Base-by-base conservation (phyloP, 2,329 filamentous ascomycete genomes). In the Exophiala dermatitidis region DNA sequence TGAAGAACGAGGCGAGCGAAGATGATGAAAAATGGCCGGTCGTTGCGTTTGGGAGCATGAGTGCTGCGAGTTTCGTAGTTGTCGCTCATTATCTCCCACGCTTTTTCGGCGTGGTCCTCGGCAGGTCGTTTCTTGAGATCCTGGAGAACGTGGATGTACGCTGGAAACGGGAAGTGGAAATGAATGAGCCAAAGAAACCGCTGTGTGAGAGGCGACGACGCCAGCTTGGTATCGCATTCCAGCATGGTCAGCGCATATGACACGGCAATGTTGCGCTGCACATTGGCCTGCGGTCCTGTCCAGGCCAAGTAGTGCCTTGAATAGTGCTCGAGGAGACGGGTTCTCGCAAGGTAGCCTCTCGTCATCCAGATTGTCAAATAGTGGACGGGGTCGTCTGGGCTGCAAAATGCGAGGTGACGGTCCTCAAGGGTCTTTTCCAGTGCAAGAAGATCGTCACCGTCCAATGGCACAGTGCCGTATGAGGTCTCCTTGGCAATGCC, bases 281-380 rank as follows among this genome's bases (percentile, higher is more conserved):
- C 46, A 0, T 70, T 68, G 0, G 66, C 67, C 29, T 66, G 64
- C 0, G 59, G 52, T 3, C 42, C 43, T 0, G 61, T 46, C 0
- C 63, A 52, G 1, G 57, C 60, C 0, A 64, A 56, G 29, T 63
- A 60, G 19, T 19, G 19, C 42, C 28, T 66, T 0, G 70, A 67
- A 52, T 77, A 74, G 52, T 77, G 67, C 46, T 80, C 74, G 46
- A 82, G 52, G 0, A 85, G 71, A 1, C 69, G 73, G 43, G 56
- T 66, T 60, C 74, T 80, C 0, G 79, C 74, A 2, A 84, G 52
- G 3, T 71, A 67, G 0, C 60, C 66, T 7, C 78, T 68, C 6
- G 68, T 64, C 46, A 61, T 68, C 74, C 73, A 78, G 8, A 75
- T 67, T 0, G 74, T 74, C 65, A 77, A 72, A 55, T 70, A 75